Percentiles rank a stretch among this genome's conserved stretches.
phyloP scores from a whole-genome alignment of 768 basidiomycete species.

The Mycena chlorophos region DNA sequence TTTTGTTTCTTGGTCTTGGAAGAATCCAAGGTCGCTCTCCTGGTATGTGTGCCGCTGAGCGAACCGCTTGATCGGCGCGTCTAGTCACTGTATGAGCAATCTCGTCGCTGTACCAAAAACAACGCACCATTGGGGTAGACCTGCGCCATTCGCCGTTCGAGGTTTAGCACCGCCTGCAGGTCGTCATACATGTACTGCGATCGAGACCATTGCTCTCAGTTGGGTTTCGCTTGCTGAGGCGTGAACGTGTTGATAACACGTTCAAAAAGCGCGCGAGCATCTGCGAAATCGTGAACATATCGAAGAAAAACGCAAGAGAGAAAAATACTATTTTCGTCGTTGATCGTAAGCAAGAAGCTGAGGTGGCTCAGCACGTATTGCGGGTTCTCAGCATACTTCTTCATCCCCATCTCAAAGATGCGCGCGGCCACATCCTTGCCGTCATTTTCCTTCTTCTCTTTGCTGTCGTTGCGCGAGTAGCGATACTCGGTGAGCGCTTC shows the following conservation, averaged over 20 bases:
- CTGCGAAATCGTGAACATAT: conserved; percentile 41
- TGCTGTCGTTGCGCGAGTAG: conserved; percentile 65
- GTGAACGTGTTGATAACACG: conserved; percentile 78
- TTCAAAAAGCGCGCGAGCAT: conserved; percentile 95
- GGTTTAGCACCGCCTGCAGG: conserved; percentile 80
- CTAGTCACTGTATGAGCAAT: conserved; percentile 39
- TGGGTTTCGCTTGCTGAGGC: conserved; percentile 73
- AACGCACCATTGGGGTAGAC: conserved; percentile 78
- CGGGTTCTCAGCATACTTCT: conserved; percentile 76
- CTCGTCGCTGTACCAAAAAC: not conserved
- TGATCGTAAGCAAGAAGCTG: conserved; percentile 89
- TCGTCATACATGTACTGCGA: conserved; percentile 98
- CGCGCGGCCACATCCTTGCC: conserved; percentile 70
- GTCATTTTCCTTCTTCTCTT: conserved; percentile 59
- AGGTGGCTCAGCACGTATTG: conserved; percentile 89
- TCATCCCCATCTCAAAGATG: conserved; percentile 93
- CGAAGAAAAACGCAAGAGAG: conserved; percentile 1
- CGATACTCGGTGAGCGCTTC: conserved; percentile 95
- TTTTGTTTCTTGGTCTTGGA: conserved; percentile 48
- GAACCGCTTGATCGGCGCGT: conserved; percentile 87
- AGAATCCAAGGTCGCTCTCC: conserved; percentile 82
- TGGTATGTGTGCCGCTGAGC: conserved; percentile 84
- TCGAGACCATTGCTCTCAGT: conserved; percentile 96
- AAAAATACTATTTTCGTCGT: conserved; percentile 89
- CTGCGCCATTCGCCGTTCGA: conserved; percentile 87